Percentiles rank a stretch among this genome's conserved stretches.
These are phyloP conservation scores for Xylaria sp. DNA, from an alignment of 2,329 filamentous ascomycete species.

Conservation along the genomic window DNA sequence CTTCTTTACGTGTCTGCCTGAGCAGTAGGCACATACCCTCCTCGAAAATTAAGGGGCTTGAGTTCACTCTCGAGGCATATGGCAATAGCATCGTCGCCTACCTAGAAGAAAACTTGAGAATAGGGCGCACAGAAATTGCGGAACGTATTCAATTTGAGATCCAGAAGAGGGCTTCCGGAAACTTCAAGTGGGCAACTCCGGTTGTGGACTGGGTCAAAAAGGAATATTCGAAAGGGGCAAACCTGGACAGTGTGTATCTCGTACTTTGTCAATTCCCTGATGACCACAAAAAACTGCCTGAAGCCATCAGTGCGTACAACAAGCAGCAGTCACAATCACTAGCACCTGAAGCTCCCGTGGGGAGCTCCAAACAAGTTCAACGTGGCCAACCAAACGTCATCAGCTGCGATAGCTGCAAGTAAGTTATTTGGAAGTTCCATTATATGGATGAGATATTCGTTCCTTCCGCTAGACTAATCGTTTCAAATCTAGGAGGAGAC, in stretches of 20 bases:
- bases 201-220: conserved; percentile 11
- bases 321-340: too few species aligned
- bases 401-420: background rate
- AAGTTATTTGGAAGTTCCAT: background rate
- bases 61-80: background rate
- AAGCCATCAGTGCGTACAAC: background rate
- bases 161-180: background rate
- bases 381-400: too few species aligned
- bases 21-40: conserved; percentile 44
- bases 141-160: background rate
- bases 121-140: background rate
- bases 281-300: background rate
- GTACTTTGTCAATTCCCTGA: background rate
- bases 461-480: too few species aligned
- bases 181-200: conserved; percentile 19
- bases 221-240: background rate
- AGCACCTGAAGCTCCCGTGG: too few species aligned
- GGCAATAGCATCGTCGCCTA: background rate
- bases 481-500: background rate
- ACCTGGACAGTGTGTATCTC: background rate
- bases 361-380: too few species aligned
- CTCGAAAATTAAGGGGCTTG: background rate
- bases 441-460: background rate
- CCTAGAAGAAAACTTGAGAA: background rate
- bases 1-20: conserved; percentile 47